phyloP scores from a whole-genome alignment of 352 stramenopile genomes.

The Globisporangium spiculum region DNA sequence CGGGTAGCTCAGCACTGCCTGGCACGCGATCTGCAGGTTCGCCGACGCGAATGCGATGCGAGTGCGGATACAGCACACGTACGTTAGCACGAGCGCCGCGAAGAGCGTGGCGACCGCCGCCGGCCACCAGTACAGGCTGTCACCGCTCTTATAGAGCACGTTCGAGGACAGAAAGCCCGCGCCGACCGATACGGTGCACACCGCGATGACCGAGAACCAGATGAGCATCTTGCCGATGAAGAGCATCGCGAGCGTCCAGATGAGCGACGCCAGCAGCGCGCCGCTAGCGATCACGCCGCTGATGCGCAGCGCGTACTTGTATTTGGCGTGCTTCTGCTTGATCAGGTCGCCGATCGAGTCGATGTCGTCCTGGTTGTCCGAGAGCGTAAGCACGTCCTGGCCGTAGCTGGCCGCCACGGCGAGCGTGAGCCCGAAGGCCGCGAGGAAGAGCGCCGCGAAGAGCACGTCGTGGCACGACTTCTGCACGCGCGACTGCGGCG shows the following conservation, averaged over 20 bases:
- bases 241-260: slow-evolving; percentile 58
- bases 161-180: slow-evolving; percentile 34
- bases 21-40: slow-evolving; percentile 79
- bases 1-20: slow-evolving; percentile 71
- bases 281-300: slow-evolving; percentile 39
- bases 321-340: slow-evolving; percentile 49
- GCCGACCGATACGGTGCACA: slow-evolving; percentile 39
- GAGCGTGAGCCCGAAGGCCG: slow-evolving; percentile 23
- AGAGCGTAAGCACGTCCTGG: slow-evolving; percentile 21
- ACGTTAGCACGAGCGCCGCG: slow-evolving; percentile 40
- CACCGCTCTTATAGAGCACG: slow-evolving; percentile 39
- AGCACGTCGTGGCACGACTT: slow-evolving; percentile 25
- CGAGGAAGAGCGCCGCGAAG: slow-evolving; percentile 23
- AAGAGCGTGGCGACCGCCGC: slow-evolving; percentile 38
- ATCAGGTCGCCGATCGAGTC: slow-evolving; percentile 22
- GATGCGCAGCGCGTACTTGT: slow-evolving; percentile 53
- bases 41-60: slow-evolving; percentile 72
- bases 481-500: slow-evolving; percentile 27
- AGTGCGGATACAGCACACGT: slow-evolving; percentile 52
- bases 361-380: slow-evolving; percentile 27
- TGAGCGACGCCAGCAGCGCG: slow-evolving; percentile 30
- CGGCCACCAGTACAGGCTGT: slow-evolving; percentile 51
- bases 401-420: slow-evolving; percentile 21
- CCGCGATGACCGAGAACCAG: slow-evolving; percentile 43
- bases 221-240: slow-evolving; percentile 61